Base-by-base conservation (phyloP, 2,329 filamentous ascomycete species). In the Alternaria brassicae region DNA sequence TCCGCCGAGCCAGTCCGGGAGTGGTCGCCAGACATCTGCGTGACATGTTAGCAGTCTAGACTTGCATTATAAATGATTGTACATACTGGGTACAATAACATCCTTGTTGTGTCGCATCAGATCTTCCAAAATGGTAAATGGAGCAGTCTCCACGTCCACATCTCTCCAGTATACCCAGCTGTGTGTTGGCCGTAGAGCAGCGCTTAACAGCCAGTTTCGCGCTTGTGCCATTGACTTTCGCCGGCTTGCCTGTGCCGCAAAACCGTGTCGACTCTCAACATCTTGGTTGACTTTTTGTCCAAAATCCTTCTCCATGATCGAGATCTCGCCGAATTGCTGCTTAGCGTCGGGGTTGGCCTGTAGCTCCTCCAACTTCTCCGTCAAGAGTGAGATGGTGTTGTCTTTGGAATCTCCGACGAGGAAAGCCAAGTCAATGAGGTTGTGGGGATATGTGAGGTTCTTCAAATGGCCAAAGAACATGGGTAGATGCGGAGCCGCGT, bases 81-180 rank as follows among this genome's bases (percentile, higher is more conserved):
- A 47, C 44, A 30, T 84, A 97, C 94, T 99, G 8, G 95, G 95
- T 56, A 99, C 95, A 75, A 97, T 99, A 28, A 99, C 89, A 76
- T 99, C 95, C 80, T 97, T 98, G 81, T 99, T 97, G 74, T 99
- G 95, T 64, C 94, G 89, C 95, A 99, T 99, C 54, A 99, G 81
- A 80, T 99, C 95, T 76, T 99, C 95, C 63, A 99, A 81, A 69
- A 99, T 98, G 0, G 95, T 98, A 74, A 94, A 95, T 0, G 95
- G 95, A 2, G 95, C 95, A 2, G 95, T 99, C 80, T 98, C 93
- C 8, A 99, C 95, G 80, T 99, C 95, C 23, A 97, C 95, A 81
- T 99, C 95, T 79, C 95, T 89, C 95, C 95, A 99, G 77, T 99
- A 99, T 9, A 99, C 95, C 95, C 95, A 99, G 65, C 93, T 97